These are phyloP conservation scores for Fusarium caatingaense DNA, from an alignment of 2,329 filamentous ascomycete species.

Conservation along the genomic window DNA sequence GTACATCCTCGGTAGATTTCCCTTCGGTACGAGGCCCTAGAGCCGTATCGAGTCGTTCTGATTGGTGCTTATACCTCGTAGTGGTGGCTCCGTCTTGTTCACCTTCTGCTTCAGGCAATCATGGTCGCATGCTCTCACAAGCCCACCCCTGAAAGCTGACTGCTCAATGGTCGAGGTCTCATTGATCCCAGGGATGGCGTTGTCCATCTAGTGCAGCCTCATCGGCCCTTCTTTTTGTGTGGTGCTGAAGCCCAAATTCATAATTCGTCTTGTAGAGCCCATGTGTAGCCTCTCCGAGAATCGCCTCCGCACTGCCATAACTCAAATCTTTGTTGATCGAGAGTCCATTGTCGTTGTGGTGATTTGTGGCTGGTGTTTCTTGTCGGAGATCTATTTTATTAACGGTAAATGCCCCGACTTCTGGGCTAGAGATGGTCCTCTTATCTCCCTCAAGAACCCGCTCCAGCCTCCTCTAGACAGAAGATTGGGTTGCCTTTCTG, in stretches of 20 bases:
- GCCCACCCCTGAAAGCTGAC: slow-evolving; percentile 42
- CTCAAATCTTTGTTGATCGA: neutral
- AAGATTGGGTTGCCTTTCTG: slow-evolving; percentile 52
- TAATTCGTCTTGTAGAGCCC: slow-evolving; percentile 18
- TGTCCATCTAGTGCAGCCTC: slow-evolving; percentile 34
- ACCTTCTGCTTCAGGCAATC: slow-evolving; percentile 53
- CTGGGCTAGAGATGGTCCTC: slow-evolving; percentile 37
- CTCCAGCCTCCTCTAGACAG: slow-evolving; percentile 44
- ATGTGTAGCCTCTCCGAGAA: slow-evolving; percentile 8
- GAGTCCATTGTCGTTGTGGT: slow-evolving; percentile 2
- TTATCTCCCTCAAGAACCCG: slow-evolving; percentile 46
- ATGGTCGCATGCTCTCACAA: slow-evolving; percentile 51
- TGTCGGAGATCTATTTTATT: slow-evolving; percentile 17
- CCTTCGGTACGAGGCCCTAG: slow-evolving; percentile 38
- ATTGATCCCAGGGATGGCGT: slow-evolving; percentile 38
- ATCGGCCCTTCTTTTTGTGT: slow-evolving; percentile 43
- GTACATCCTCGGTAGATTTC: slow-evolving; percentile 45
- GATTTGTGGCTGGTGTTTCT: slow-evolving; percentile 21
- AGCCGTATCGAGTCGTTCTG: slow-evolving; percentile 46
- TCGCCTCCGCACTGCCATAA: slow-evolving; percentile 28
- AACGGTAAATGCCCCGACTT: slow-evolving; percentile 15
- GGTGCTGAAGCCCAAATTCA: slow-evolving; percentile 33
- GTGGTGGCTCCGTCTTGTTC: slow-evolving; percentile 49
- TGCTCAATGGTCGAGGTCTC: slow-evolving; percentile 45
- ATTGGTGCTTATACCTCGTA: slow-evolving; percentile 49